phyloP scores from a whole-genome alignment of 495 filamentous ascomycete species.

The Bombardia bombarda region DNA sequence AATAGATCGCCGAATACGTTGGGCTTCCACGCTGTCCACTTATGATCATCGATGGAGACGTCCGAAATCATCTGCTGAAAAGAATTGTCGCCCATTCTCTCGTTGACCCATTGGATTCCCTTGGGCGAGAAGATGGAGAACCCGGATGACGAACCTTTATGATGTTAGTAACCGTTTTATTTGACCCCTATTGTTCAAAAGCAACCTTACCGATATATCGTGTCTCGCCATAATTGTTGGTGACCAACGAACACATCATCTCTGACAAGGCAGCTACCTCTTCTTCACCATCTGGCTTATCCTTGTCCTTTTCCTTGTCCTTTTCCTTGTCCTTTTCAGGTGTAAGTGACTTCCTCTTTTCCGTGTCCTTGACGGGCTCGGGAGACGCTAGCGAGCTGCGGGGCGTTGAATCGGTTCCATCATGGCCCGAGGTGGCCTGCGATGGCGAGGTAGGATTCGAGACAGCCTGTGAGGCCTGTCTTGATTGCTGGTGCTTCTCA shows the following conservation, averaged over 20 bases:
- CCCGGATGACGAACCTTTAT: slow-evolving; percentile 82
- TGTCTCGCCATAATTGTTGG: slow-evolving; percentile 91
- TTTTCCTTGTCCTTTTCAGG: slow-evolving; percentile 34
- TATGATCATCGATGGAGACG: slow-evolving; percentile 73
- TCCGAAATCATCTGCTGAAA: slow-evolving; percentile 95
- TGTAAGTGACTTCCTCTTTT: slow-evolving; percentile 25
- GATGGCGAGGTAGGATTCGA: slow-evolving; percentile 41
- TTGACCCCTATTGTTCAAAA: neutral
- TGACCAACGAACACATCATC: slow-evolving; percentile 99
- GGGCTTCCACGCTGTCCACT: slow-evolving; percentile 93
- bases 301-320: slow-evolving; percentile 39
- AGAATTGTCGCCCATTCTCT: slow-evolving; percentile 88
- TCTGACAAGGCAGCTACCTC: slow-evolving; percentile 90
- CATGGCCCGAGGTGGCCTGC: slow-evolving; percentile 31
- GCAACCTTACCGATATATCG: slow-evolving; percentile 76
- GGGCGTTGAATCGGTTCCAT: slow-evolving; percentile 49
- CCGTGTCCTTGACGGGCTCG: slow-evolving; percentile 46
- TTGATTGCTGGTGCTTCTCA: slow-evolving; percentile 47
- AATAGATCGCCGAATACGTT: slow-evolving; percentile 95
- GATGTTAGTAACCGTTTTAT: slow-evolving; percentile 13
- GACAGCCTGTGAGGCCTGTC: slow-evolving; percentile 34
- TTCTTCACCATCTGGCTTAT: slow-evolving; percentile 55
- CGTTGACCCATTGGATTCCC: slow-evolving; percentile 97
- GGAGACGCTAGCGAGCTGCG: slow-evolving; percentile 54
- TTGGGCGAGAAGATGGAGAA: slow-evolving; percentile 95